Base-by-base conservation (phyloP, 106 monocot genomes). In the Dioscorea zingiberensis region DNA sequence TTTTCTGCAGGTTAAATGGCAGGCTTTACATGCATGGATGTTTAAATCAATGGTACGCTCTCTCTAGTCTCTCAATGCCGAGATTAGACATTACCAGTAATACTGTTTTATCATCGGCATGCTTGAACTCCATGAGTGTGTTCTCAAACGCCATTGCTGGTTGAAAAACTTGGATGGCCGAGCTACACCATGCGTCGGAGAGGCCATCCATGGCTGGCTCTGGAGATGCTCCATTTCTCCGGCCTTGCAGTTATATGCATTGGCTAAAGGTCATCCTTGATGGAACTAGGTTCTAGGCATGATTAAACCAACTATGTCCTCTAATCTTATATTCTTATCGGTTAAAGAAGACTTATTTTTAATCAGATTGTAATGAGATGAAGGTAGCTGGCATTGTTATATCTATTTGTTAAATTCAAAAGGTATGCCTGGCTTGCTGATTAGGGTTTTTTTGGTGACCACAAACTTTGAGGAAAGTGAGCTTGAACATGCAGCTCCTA, bases 111-210 rank as follows among this genome's bases (percentile, higher is more conserved):
- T 38, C 10, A 10, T 38, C 38, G 4, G 38, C 62, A 51, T 64
- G 23, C 17, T 48, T 51, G 21, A 71, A 13, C 32, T 25, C 62
- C 18, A 32, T 9, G 17, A 67, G 17, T 29, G 68, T 21, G 21
- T 76, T 69, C 15, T 73, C 63, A 51, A 60, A 25, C 21, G 27
- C 24, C 61, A 55, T 59, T 19, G 21, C 54, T 25, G 87, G 64
- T 25, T 84, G 77, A 27, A 84, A 62, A 70, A 84, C 69, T 71
- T 84, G 81, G 44, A 81, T 74, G 13, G 81, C 84, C 7, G 83
- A 78, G 71, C 77, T 84, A 69, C 80, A 78, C 81, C 84, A 85
- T 62, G 70, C 73, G 23, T 71, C 72, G 4, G 88, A 84, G 21
- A 81, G 78, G 38, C 73, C 60, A 25, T 80, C 83, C 61, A 76